Percentiles rank a stretch among this genome's conserved stretches.
Conservation (phyloP, 2,329 filamentous ascomycete species). For the Microascus cirrosus region DNA sequence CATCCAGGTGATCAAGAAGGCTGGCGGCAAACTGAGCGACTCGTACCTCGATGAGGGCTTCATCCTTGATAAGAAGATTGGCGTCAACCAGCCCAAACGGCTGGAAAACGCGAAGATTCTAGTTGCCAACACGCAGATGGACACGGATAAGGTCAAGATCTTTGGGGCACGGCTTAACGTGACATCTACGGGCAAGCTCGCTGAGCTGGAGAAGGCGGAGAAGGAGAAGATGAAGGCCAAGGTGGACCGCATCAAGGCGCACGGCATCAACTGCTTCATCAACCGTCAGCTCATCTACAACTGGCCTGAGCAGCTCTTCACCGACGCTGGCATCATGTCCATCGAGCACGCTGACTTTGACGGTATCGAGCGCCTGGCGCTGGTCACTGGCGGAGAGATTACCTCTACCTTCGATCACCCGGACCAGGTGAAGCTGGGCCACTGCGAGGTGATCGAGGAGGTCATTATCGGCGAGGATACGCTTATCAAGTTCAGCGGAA, state of each 20-base stretch:
- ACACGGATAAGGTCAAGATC: slow-evolving; percentile 99
- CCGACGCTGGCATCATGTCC: slow-evolving; percentile 93
- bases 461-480: slow-evolving; percentile 98
- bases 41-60: slow-evolving; percentile 97
- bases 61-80: slow-evolving; percentile 98
- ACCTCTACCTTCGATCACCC: slow-evolving; percentile 97
- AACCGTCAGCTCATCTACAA: slow-evolving; percentile 99
- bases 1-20: slow-evolving; percentile 99
- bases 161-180: slow-evolving; percentile 97
- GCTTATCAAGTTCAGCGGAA: slow-evolving; percentile 92
- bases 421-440: slow-evolving; percentile 89
- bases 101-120: slow-evolving; percentile 97
- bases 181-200: slow-evolving; percentile 87
- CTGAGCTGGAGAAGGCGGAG: slow-evolving; percentile 97
- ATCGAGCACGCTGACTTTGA: slow-evolving; percentile 99
- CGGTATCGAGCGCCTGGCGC: slow-evolving; percentile 85
- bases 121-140: slow-evolving; percentile 97
- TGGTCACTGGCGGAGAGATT: slow-evolving; percentile 96
- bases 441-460: slow-evolving; percentile 93
- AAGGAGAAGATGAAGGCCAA: slow-evolving; percentile 99
- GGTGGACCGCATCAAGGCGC: slow-evolving; percentile 96
- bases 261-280: slow-evolving; percentile 99
- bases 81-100: slow-evolving; percentile 95
- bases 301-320: slow-evolving; percentile 98
- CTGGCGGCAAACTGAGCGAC: slow-evolving; percentile 91